These are phyloP conservation scores for Xylaria multiplex DNA, from an alignment of 2,329 filamentous ascomycete genomes.

Conservation along the genomic window DNA sequence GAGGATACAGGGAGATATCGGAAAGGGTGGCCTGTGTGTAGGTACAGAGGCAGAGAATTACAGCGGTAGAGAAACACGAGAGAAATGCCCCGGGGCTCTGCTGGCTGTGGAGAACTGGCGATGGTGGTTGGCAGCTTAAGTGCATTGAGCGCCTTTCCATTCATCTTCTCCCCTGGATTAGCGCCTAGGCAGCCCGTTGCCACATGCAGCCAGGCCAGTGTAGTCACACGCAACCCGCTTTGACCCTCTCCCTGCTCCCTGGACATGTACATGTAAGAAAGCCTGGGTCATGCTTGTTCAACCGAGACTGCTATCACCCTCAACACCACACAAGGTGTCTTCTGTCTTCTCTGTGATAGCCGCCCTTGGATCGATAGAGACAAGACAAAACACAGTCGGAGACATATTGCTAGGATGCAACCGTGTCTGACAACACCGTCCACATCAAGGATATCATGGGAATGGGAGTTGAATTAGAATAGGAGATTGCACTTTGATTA, in stretches of 20 bases:
- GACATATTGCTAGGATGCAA: neutral
- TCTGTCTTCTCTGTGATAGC: neutral
- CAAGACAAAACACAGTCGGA: constrained; percentile 6
- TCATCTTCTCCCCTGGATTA: constrained; percentile 1
- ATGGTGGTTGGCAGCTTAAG: neutral
- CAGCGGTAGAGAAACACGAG: constrained; percentile 10
- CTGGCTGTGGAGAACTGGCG: too few relatives aligned
- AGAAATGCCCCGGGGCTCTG: neutral
- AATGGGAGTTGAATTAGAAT: constrained; percentile 7
- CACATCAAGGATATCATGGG: neutral
- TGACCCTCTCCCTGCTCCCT: neutral
- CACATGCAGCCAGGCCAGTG: neutral
- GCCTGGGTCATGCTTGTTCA: constrained; percentile 3
- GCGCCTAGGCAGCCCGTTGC: neutral
- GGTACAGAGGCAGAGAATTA: too few relatives aligned
- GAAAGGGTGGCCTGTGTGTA: constrained; percentile 29
- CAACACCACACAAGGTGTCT: neutral
- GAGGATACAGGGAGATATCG: constrained; percentile 13
- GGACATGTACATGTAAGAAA: neutral
- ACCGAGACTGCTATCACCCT: constrained; percentile 2
- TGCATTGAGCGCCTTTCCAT: constrained; percentile 14
- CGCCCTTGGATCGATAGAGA: neutral
- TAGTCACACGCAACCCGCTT: constrained; percentile 4
- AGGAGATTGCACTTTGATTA: constrained; percentile 19
- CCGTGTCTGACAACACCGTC: constrained; percentile 11